These are phyloP conservation scores for Fraxinus sp. DNA, from an alignment of 305 asterid species.

Conservation along the genomic window DNA sequence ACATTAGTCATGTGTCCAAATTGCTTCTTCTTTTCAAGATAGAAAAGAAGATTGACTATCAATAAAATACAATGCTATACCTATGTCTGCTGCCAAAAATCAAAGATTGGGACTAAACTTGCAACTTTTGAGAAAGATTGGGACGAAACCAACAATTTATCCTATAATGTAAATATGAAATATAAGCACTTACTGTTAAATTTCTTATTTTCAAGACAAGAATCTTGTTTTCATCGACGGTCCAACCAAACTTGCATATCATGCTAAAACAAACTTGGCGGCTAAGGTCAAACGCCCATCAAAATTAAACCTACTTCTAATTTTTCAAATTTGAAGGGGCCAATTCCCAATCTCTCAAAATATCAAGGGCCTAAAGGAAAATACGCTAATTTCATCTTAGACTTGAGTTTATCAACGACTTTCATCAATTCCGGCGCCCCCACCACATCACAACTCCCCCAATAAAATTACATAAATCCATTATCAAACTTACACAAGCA, in stretches of 20 bases:
- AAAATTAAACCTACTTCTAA: background rate
- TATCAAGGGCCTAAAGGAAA: slow-evolving; percentile 18
- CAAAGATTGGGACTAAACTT: background rate
- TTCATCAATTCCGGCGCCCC: slow-evolving; percentile 27
- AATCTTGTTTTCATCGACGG: background rate
- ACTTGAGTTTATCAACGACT: slow-evolving; percentile 41
- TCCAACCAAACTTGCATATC: background rate
- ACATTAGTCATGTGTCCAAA: background rate
- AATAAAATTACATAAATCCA: slow-evolving; percentile 9
- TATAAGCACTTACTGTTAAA: background rate
- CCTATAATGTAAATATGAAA: background rate
- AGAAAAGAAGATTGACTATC: background rate
- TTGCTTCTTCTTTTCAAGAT: background rate
- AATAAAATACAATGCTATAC: no score
- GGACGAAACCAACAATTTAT: background rate
- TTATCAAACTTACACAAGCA: slow-evolving; percentile 18
- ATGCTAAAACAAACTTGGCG: background rate
- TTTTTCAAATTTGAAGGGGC: background rate
- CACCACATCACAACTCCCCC: slow-evolving; percentile 25
- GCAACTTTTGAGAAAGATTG: background rate
- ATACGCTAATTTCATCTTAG: slow-evolving; percentile 26
- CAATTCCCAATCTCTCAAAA: slow-evolving; percentile 6
- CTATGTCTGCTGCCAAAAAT: background rate
- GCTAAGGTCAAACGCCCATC: background rate
- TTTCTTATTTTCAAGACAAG: background rate